These are phyloP conservation scores for Adenanthera pavonina DNA, from an alignment of 306 rosid species.

Conservation along the genomic window DNA sequence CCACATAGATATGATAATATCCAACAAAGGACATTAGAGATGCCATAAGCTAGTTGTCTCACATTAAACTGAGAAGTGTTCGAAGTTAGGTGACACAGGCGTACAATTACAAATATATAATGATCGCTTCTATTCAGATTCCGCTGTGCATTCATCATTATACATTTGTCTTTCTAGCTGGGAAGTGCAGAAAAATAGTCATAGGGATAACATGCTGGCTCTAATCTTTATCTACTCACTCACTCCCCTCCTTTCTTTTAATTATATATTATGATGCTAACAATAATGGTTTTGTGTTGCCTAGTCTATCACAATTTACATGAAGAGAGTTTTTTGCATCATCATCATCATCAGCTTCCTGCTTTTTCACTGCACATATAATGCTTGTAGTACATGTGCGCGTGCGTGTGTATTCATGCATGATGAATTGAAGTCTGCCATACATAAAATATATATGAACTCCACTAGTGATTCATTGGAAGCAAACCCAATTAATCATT, in stretches of 20 bases:
- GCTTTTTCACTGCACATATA: neutral
- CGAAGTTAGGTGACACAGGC: slow-evolving; percentile 52
- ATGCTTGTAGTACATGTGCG: too few species aligned
- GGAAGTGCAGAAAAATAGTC: slow-evolving; percentile 9
- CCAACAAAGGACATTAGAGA: neutral
- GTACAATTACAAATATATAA: slow-evolving; percentile 8
- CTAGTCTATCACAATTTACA: neutral
- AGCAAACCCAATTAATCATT: too few species aligned
- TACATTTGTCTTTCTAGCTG: slow-evolving; percentile 19
- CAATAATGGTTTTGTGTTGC: neutral
- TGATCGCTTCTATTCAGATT: slow-evolving; percentile 44
- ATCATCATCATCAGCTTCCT: neutral
- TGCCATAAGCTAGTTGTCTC: slow-evolving; percentile 29
- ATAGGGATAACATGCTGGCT: neutral
- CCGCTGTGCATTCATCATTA: slow-evolving; percentile 22
- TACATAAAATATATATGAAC: too few species aligned
- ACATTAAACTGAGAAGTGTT: slow-evolving; percentile 34
- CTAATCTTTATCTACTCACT: neutral
- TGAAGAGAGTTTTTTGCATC: neutral
- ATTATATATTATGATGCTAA: neutral
- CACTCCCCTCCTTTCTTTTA: neutral
- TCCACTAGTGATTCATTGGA: too few species aligned
- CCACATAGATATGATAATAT: neutral
- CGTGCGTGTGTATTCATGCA: too few species aligned
- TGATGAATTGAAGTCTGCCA: too few species aligned